Percentiles rank a stretch among this genome's conserved stretches.
Evolutionary conservation across 495 filamentous ascomycete genomes (phyloP).

Genomic region (Cercophora scortea): DNA sequence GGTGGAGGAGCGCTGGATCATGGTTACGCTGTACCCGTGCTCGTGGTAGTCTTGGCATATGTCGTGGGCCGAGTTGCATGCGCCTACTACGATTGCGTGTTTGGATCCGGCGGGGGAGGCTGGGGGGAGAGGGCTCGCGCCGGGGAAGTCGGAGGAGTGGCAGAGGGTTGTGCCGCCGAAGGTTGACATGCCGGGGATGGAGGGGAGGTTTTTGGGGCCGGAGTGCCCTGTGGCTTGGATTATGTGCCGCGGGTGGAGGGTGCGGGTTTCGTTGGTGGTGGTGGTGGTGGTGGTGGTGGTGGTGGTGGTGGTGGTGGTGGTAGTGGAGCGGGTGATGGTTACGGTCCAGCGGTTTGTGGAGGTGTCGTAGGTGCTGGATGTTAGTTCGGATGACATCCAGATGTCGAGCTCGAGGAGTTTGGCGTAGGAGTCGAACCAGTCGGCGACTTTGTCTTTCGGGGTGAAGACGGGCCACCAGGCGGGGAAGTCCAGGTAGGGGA

Average conservation of each 20-base stretch:
- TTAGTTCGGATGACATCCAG: conserved; percentile 54
- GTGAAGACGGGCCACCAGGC: conserved; percentile 61
- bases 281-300: background rate
- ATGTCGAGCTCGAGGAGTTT: conserved; percentile 69
- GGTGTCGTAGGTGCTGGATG: conserved; percentile 46
- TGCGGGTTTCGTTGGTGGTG: no score
- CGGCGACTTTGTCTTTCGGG: conserved; percentile 74
- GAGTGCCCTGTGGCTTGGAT: conserved; percentile 68
- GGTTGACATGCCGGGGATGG: conserved; percentile 51
- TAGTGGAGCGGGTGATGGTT: conserved; percentile 39
- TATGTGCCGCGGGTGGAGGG: conserved; percentile 57
- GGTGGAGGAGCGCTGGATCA: conserved; percentile 72
- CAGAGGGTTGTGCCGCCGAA: conserved; percentile 56
- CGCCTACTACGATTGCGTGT: conserved; percentile 69
- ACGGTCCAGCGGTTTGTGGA: conserved; percentile 52
- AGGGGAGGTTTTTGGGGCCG: conserved; percentile 58
- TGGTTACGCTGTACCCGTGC: conserved; percentile 75
- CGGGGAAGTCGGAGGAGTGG: conserved; percentile 64
- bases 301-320: conserved; percentile 33
- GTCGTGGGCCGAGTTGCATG: conserved; percentile 75
- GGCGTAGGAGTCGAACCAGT: conserved; percentile 71
- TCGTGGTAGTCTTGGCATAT: conserved; percentile 79
- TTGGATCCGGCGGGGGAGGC: conserved; percentile 38
- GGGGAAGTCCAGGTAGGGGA: conserved; percentile 68
- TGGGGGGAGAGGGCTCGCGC: conserved; percentile 28